Conservation (phyloP, 768 basidiomycete genomes). For the Boletus vermiculosoides region DNA sequence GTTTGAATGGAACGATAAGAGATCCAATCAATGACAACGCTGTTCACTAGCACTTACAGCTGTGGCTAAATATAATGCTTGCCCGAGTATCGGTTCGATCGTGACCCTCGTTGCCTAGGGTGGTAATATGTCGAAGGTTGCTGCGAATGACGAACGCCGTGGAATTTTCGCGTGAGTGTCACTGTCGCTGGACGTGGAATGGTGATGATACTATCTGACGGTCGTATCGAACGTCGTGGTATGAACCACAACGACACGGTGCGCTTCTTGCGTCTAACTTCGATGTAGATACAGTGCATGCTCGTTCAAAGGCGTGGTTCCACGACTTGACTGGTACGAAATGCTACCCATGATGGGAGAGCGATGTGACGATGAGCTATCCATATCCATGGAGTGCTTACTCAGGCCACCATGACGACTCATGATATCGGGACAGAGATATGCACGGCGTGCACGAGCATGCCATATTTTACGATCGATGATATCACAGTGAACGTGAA, state of each 20-base stretch:
- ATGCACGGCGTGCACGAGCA: background rate
- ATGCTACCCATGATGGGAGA: background rate
- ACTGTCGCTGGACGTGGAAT: background rate
- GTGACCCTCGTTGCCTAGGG: no score
- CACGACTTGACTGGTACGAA: no score
- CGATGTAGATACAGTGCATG: background rate
- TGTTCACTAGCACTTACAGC: no score
- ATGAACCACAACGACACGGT: background rate
- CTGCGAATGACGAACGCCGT: background rate
- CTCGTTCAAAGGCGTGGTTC: background rate
- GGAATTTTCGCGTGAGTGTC: background rate
- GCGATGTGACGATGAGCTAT: background rate
- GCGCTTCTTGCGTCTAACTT: background rate
- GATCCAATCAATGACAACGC: no score
- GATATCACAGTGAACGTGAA: no score
- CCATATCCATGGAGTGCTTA: no score
- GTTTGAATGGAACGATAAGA: background rate
- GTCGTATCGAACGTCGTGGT: background rate
- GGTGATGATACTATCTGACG: no score
- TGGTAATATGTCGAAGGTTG: no score
- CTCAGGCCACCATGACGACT: no score
- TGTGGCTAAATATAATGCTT: no score
- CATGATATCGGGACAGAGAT: background rate
- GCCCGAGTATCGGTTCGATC: no score
- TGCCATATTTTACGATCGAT: background rate